Conservation (phyloP, 352 stramenopile species). For the Thraustochytrium sp. region DNA sequence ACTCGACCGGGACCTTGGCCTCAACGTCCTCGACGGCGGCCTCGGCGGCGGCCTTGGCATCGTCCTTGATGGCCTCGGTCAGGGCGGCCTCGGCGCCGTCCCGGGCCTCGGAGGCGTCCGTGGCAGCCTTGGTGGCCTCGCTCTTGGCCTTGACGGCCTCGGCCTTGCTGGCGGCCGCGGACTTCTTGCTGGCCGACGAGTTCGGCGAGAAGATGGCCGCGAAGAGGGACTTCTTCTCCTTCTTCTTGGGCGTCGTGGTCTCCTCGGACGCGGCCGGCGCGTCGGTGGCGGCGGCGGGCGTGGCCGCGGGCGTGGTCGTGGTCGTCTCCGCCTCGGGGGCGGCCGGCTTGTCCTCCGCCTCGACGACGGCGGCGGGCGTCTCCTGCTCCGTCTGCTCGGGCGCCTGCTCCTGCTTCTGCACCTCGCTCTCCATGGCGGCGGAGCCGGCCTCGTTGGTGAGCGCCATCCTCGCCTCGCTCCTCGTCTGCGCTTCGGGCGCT, state of each 20-base stretch:
- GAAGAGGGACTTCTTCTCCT: not conserved
- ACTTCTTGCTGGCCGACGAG: not conserved
- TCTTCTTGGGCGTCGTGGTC: not conserved
- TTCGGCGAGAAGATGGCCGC: not conserved
- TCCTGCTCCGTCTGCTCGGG: not conserved
- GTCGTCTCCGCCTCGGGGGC: not conserved
- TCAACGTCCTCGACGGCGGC: not conserved
- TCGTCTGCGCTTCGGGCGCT: too few relatives aligned
- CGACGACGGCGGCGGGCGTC: not conserved
- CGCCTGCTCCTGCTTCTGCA: too few relatives aligned
- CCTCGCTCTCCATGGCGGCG: too few relatives aligned
- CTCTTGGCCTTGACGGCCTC: not conserved
- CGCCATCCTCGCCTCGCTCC: too few relatives aligned
- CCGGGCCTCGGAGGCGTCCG: not conserved
- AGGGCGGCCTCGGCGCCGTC: not conserved
- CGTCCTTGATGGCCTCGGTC: not conserved
- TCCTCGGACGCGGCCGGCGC: not conserved
- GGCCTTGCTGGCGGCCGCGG: not conserved
- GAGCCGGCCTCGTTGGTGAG: too few relatives aligned
- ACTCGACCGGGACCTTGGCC: not conserved
- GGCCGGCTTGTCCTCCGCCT: not conserved
- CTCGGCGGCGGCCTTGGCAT: not conserved
- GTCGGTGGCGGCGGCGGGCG: not conserved
- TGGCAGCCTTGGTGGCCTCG: not conserved
- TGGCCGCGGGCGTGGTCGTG: not conserved